phyloP scores from a whole-genome alignment of 2,329 filamentous ascomycete species.

The Bertia moriformis region DNA sequence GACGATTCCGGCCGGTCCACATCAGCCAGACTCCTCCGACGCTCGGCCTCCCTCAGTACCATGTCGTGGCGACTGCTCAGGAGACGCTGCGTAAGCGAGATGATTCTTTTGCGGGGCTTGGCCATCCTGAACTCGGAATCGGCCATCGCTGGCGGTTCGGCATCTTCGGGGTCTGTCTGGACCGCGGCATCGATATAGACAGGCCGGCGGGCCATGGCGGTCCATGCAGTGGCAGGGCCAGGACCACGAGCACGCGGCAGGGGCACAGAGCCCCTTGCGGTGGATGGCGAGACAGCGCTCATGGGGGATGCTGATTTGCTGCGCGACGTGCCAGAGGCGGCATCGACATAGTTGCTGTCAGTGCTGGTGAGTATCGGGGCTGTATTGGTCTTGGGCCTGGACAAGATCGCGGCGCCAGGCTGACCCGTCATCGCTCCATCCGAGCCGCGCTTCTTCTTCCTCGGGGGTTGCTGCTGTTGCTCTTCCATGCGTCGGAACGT shows the following conservation, averaged over 20 bases:
- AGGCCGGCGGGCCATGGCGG: neutral
- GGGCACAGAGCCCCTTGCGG: no score
- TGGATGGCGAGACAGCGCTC: slow-evolving; percentile 9
- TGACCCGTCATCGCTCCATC: slow-evolving; percentile 27
- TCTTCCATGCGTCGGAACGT: slow-evolving; percentile 47
- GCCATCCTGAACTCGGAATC: no score
- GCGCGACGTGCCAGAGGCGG: slow-evolving; percentile 28
- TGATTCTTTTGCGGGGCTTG: slow-evolving; percentile 29
- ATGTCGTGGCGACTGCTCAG: slow-evolving; percentile 26
- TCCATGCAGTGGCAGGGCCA: neutral
- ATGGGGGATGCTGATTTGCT: slow-evolving; percentile 37
- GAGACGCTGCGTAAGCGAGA: slow-evolving; percentile 36
- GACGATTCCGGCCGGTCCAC: neutral
- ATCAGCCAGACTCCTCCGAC: neutral
- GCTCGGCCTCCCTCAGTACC: neutral
- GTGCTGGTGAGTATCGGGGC: no score
- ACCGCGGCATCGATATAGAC: slow-evolving; percentile 3
- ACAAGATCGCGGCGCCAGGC: no score
- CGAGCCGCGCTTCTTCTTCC: slow-evolving; percentile 48
- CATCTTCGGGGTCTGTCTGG: slow-evolving; percentile 40
- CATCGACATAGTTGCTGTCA: slow-evolving; percentile 31
- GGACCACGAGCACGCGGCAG: no score
- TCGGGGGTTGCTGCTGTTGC: slow-evolving; percentile 37
- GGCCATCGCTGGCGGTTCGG: no score
- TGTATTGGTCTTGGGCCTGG: slow-evolving; percentile 11